These are phyloP conservation scores for Petunia hybrid DNA, from an alignment of 305 asterid species.

Conservation along the genomic window DNA sequence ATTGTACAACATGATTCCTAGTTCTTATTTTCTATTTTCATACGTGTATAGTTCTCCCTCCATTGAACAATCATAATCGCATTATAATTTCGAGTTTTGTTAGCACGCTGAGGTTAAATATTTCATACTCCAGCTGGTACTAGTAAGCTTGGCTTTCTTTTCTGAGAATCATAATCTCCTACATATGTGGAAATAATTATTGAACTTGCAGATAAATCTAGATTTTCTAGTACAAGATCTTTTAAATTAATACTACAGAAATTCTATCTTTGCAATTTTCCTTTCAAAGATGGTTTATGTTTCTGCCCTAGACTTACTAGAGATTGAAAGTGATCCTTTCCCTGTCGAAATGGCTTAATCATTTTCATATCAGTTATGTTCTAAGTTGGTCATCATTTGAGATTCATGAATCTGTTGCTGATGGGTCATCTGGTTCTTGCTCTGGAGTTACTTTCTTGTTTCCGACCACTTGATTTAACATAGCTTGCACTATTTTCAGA, in stretches of 20 bases:
- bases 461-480: constrained; percentile 34
- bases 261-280: not conserved
- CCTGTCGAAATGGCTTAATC: not conserved
- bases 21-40: not conserved
- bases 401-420: constrained; percentile 24
- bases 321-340: not conserved
- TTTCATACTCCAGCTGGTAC: not conserved
- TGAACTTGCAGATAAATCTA: not conserved
- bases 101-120: not conserved
- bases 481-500: constrained; percentile 55
- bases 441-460: constrained; percentile 19
- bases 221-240: not conserved
- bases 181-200: not conserved
- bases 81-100: not conserved
- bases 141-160: not conserved
- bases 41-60: not conserved
- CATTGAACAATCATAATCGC: not conserved
- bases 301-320: too few species aligned
- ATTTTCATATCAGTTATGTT: not conserved
- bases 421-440: constrained; percentile 33
- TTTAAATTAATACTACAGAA: not conserved
- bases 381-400: not conserved
- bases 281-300: not conserved
- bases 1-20: not conserved
- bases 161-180: not conserved